phyloP scores from a whole-genome alignment of 441 rosid genomes.

The Theobroma grandiflorum region DNA sequence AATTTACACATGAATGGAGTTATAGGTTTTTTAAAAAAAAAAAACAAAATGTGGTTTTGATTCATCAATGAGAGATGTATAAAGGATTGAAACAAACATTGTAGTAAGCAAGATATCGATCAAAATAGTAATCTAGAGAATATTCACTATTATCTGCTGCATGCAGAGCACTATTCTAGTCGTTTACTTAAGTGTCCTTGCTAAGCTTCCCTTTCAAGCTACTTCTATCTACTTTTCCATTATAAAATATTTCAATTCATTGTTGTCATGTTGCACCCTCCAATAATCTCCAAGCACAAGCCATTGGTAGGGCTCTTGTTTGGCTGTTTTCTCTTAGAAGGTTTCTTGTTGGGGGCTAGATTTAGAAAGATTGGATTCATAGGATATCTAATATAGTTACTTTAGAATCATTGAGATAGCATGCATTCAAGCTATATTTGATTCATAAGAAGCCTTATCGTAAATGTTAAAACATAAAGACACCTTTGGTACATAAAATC shows the following conservation, averaged over 20 bases:
- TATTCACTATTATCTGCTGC: constrained; percentile 44
- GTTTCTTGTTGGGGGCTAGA: constrained; percentile 64
- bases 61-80: background rate
- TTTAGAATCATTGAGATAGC: too few species aligned
- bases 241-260: constrained; percentile 59
- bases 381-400: too few species aligned
- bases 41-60: background rate
- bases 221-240: constrained; percentile 41
- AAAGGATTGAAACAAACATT: background rate
- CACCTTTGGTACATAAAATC: too few species aligned
- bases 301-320: constrained; percentile 45
- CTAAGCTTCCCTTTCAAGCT: constrained; percentile 26
- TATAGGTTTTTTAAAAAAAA: background rate
- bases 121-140: constrained; percentile 43
- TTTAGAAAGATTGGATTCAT: too few species aligned
- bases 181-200: constrained; percentile 31
- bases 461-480: too few species aligned
- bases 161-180: constrained; percentile 7
- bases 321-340: constrained; percentile 53
- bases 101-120: background rate
- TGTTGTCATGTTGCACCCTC: constrained; percentile 89
- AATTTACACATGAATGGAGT: too few species aligned
- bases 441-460: too few species aligned
- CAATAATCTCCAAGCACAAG: constrained; percentile 85
- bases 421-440: too few species aligned